phyloP scores from a whole-genome alignment of 2,329 filamentous ascomycete species.

The Ophiosphaerella narmari region DNA sequence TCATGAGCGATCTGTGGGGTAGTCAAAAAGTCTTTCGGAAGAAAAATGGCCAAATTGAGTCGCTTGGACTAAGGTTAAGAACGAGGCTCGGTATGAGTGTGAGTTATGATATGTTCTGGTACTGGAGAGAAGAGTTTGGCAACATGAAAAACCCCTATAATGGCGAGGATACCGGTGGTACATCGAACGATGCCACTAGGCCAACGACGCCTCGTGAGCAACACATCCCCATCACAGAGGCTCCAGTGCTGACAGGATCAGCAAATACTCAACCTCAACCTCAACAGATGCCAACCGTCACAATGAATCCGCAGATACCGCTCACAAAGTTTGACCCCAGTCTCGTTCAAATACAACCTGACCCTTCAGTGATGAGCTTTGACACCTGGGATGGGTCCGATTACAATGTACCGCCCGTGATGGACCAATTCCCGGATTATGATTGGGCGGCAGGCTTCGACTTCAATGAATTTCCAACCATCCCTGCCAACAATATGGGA shows the following conservation, averaged over 20 bases:
- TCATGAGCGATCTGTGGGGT: slow-evolving; percentile 43
- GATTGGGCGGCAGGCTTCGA: slow-evolving; percentile 46
- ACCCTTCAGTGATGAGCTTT: slow-evolving; percentile 29
- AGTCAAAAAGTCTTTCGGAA: slow-evolving; percentile 40
- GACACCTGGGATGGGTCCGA: slow-evolving; percentile 36
- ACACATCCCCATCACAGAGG: not conserved
- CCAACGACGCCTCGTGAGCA: slow-evolving; percentile 38
- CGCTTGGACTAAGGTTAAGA: slow-evolving; percentile 36
- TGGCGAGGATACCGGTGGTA: slow-evolving; percentile 30
- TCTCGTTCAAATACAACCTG: slow-evolving; percentile 24
- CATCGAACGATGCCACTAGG: slow-evolving; percentile 26
- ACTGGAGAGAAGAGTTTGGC: slow-evolving; percentile 45
- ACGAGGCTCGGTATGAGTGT: slow-evolving; percentile 45
- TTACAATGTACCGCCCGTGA: slow-evolving; percentile 34
- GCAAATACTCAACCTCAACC: slow-evolving; percentile 19
- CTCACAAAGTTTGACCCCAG: slow-evolving; percentile 34
- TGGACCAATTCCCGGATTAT: slow-evolving; percentile 46
- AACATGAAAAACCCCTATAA: slow-evolving; percentile 45
- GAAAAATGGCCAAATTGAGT: slow-evolving; percentile 39
- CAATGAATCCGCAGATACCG: slow-evolving; percentile 20
- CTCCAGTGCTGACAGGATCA: slow-evolving; percentile 15
- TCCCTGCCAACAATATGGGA: slow-evolving; percentile 21
- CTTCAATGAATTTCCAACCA: slow-evolving; percentile 34
- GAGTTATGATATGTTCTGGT: slow-evolving; percentile 48
- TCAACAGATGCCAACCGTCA: slow-evolving; percentile 21